A percentile compares a stretch with the other conserved stretches of the same genome.
phyloP scores from a whole-genome alignment of 306 rosid genomes.

The Rubus idaeus region DNA sequence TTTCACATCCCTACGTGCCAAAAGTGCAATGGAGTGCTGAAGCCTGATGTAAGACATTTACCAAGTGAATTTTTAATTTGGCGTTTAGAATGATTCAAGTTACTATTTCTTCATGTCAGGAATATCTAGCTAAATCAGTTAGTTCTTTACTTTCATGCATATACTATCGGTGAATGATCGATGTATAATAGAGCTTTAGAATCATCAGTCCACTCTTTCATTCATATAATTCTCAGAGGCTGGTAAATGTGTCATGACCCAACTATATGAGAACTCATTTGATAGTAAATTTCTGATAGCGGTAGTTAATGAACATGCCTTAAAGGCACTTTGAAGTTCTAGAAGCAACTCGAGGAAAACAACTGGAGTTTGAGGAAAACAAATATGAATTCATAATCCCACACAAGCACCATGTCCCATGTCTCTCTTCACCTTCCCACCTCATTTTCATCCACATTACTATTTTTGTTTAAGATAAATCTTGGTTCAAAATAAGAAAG shows the following conservation, averaged over 20 bases:
- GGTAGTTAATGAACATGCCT: neutral
- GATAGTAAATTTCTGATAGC: neutral
- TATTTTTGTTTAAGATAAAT: neutral
- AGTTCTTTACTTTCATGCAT: neutral
- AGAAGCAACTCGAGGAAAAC: neutral
- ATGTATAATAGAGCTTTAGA: neutral
- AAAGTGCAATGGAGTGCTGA: slow-evolving; percentile 84
- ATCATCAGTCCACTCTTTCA: neutral
- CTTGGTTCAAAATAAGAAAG: neutral
- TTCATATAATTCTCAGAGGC: neutral
- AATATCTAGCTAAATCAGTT: neutral
- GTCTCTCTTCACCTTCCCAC: neutral
- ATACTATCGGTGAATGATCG: neutral
- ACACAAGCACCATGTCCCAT: neutral
- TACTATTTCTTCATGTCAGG: slow-evolving; percentile 1
- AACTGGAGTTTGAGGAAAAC: neutral
- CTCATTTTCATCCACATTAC: neutral
- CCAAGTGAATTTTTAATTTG: slow-evolving; percentile 21
- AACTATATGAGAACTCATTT: neutral
- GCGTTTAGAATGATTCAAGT: neutral
- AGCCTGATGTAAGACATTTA: slow-evolving; percentile 75
- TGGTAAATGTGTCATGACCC: neutral
- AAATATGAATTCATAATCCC: neutral
- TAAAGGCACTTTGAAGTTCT: neutral
- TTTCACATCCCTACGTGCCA: slow-evolving; percentile 76